Evolutionary conservation across 1,139 yeast species (phyloP).

Genomic region (Suhomyces wounanorum): DNA sequence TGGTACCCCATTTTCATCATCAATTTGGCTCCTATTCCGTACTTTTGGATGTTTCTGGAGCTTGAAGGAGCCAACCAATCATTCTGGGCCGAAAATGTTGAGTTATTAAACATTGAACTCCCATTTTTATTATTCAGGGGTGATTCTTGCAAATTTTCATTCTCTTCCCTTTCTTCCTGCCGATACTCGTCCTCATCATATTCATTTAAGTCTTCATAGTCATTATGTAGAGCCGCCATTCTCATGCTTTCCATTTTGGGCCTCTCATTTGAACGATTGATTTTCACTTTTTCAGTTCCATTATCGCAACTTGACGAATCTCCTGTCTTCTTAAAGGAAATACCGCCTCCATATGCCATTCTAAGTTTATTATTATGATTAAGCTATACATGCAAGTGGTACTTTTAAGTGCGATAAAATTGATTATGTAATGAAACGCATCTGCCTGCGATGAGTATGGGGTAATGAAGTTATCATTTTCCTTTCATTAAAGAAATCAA

Average conservation of each 20-base stretch:
- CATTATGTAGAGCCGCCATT: slow-evolving; percentile 19
- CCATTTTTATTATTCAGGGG: background rate
- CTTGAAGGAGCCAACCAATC: slow-evolving; percentile 7
- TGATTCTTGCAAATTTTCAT: background rate
- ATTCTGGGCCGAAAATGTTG: background rate
- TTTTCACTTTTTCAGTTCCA: too few species aligned
- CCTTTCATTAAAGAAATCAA: slow-evolving; percentile 18
- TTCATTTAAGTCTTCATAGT: slow-evolving; percentile 16
- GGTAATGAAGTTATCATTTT: background rate
- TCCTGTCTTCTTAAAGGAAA: slow-evolving; percentile 11
- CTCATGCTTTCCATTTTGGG: slow-evolving; percentile 5
- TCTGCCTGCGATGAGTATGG: slow-evolving; percentile 1
- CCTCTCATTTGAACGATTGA: background rate
- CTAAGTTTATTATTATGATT: background rate
- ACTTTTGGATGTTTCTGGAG: slow-evolving; percentile 27
- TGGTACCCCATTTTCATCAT: slow-evolving; percentile 85
- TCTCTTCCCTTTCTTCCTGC: slow-evolving; percentile 5
- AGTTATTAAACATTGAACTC: background rate
- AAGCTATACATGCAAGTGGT: background rate
- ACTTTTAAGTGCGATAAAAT: background rate
- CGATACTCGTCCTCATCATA: slow-evolving; percentile 19
- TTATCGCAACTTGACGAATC: background rate
- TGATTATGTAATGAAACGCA: background rate
- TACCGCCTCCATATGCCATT: slow-evolving; percentile 11
- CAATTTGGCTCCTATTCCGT: slow-evolving; percentile 86